A percentile compares a stretch with the other conserved stretches of the same genome.
phyloP scores from a whole-genome alignment of 139 green algal species.

The Astrephomene gubernaculifera region DNA sequence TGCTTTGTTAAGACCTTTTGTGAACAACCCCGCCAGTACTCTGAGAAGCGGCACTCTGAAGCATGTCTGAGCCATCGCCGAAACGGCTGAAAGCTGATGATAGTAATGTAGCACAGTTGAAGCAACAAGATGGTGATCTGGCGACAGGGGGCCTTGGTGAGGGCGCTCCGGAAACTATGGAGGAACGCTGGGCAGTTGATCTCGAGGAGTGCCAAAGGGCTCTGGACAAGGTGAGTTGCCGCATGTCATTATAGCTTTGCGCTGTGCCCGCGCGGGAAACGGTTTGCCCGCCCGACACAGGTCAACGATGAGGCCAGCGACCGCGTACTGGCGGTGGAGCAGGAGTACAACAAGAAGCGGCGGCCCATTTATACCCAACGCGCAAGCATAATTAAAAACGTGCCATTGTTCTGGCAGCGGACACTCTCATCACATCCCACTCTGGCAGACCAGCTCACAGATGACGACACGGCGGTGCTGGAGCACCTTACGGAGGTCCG shows the following conservation, averaged over 20 bases:
- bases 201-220: slow-evolving; percentile 41
- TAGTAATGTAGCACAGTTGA: neutral
- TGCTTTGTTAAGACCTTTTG: neutral
- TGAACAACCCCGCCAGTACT: too few relatives aligned
- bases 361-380: slow-evolving; percentile 68
- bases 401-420: slow-evolving; percentile 53
- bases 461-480: slow-evolving; percentile 67
- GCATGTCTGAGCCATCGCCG: slow-evolving; percentile 20
- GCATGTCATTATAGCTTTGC: neutral
- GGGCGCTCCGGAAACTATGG: neutral
- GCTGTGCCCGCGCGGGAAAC: neutral
- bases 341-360: slow-evolving; percentile 75
- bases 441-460: slow-evolving; percentile 57
- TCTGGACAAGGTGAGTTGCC: slow-evolving; percentile 49
- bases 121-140: neutral
- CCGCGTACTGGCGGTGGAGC: slow-evolving; percentile 73
- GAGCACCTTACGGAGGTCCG: slow-evolving; percentile 66
- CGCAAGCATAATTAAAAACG: slow-evolving; percentile 30
- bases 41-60: too few relatives aligned
- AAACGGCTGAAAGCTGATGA: slow-evolving; percentile 33
- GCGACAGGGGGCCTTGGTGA: neutral
- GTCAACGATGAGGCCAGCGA: slow-evolving; percentile 77
- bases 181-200: neutral
- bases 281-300: slow-evolving; percentile 7
- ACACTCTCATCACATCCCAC: slow-evolving; percentile 54